These are phyloP conservation scores for Vanderwaltozyma verrucispora DNA, from an alignment of 805 yeast species.

Conservation along the genomic window DNA sequence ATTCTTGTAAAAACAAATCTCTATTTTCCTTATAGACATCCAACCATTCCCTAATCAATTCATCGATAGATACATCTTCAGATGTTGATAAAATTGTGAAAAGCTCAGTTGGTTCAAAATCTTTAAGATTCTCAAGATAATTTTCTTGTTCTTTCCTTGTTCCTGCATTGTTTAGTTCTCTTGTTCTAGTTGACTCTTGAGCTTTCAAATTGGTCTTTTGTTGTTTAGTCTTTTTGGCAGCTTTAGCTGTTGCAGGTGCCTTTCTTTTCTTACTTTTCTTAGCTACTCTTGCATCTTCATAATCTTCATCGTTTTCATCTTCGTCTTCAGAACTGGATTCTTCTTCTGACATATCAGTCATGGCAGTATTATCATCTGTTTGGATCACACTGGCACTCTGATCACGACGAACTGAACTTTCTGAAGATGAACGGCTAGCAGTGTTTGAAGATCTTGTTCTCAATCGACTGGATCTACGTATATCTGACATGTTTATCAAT, in stretches of 20 bases:
- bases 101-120: slow-evolving; percentile 37
- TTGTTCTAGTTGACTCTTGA: background rate
- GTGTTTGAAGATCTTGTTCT: slow-evolving; percentile 11
- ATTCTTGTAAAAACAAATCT: slow-evolving; percentile 43
- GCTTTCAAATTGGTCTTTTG: slow-evolving; percentile 4
- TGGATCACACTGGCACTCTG: slow-evolving; percentile 7
- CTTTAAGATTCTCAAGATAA: slow-evolving; percentile 32
- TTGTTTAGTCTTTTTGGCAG: slow-evolving; percentile 4
- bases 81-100: slow-evolving; percentile 43
- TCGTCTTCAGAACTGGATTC: slow-evolving; percentile 2
- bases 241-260: background rate
- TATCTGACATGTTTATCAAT: slow-evolving; percentile 11
- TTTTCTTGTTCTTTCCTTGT: slow-evolving; percentile 20
- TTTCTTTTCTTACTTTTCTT: slow-evolving; percentile 12
- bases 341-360: slow-evolving; percentile 2
- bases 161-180: slow-evolving; percentile 3
- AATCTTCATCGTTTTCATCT: slow-evolving; percentile 16
- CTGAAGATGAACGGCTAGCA: background rate
- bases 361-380: slow-evolving; percentile 8
- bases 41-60: slow-evolving; percentile 48
- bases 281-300: slow-evolving; percentile 8
- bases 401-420: slow-evolving; percentile 1
- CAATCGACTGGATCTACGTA: slow-evolving; percentile 31
- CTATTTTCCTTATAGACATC: slow-evolving; percentile 38
- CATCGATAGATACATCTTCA: slow-evolving; percentile 39